Conservation (phyloP, 495 filamentous ascomycete species). For the Apodospora peruviana region DNA sequence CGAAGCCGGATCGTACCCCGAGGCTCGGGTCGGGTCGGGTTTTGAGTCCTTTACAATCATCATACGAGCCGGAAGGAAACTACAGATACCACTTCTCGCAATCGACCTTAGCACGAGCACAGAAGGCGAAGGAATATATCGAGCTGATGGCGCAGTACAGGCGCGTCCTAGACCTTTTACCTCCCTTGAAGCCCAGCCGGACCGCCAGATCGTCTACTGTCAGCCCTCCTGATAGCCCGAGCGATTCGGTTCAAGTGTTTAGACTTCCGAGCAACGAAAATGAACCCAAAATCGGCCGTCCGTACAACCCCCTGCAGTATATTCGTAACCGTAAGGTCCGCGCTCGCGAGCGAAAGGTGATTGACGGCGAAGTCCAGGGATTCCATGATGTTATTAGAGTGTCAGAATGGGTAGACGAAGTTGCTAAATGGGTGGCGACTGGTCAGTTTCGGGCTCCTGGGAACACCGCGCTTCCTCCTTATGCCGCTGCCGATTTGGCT, state of each 20-base stretch:
- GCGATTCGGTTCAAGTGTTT: conserved; percentile 11
- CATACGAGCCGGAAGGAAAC: conserved; percentile 31
- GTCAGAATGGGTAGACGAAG: conserved; percentile 65
- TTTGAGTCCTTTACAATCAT: conserved; percentile 37
- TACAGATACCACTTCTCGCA: conserved; percentile 64
- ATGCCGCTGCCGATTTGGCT: conserved; percentile 35
- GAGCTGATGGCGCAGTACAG: conserved; percentile 78
- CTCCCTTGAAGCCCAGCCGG: conserved; percentile 54
- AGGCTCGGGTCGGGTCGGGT: conserved; percentile 28
- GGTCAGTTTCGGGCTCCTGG: conserved; percentile 30
- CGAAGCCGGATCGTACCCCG: conserved; percentile 41
- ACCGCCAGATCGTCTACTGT: conserved; percentile 21
- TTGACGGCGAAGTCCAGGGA: conserved; percentile 66
- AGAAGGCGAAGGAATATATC: conserved; percentile 71
- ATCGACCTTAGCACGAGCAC: conserved; percentile 70
- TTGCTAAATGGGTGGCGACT: conserved; percentile 48
- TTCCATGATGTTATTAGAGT: conserved; percentile 69
- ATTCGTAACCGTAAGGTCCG: conserved; percentile 80
- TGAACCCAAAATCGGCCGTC: conserved; percentile 43
- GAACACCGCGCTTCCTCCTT: conserved; percentile 52
- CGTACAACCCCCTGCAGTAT: conserved; percentile 82
- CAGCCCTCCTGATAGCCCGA: conserved; percentile 27
- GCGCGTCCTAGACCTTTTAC: conserved; percentile 66
- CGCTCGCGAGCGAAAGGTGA: conserved; percentile 61
- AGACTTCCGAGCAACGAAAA: conserved; percentile 8